Conservation (phyloP, 2,329 filamentous ascomycete genomes). For the Dactylellina drechsleri region DNA sequence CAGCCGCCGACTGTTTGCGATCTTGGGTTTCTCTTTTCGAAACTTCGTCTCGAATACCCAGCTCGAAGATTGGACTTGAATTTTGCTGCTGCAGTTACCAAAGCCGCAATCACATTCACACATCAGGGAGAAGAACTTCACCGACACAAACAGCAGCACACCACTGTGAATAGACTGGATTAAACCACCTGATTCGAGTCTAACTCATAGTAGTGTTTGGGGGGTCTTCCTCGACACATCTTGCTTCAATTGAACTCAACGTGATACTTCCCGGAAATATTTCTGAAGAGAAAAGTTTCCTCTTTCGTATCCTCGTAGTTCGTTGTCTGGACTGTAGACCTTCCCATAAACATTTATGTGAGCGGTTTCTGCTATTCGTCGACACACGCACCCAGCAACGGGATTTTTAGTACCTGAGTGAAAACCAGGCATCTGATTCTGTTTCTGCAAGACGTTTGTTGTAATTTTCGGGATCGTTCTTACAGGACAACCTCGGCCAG, state of each 20-base stretch:
- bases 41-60: constrained; percentile 51
- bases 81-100: constrained; percentile 50
- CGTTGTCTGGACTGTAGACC: constrained; percentile 40
- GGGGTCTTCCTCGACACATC: constrained; percentile 27
- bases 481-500: constrained; percentile 37
- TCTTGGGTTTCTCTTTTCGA: constrained; percentile 43
- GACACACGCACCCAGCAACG: neutral
- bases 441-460: constrained; percentile 10
- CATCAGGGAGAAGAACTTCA: constrained; percentile 21
- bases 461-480: constrained; percentile 19
- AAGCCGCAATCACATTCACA: constrained; percentile 52
- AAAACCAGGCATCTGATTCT: constrained; percentile 36
- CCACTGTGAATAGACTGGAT: constrained; percentile 32
- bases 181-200: constrained; percentile 30
- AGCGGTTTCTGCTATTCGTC: constrained; percentile 55
- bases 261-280: constrained; percentile 52
- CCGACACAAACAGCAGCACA: constrained; percentile 30
- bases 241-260: constrained; percentile 52
- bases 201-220: constrained; percentile 31
- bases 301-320: constrained; percentile 54
- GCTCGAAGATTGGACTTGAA: constrained; percentile 46
- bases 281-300: constrained; percentile 54
- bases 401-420: constrained; percentile 27
- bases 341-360: constrained; percentile 30
- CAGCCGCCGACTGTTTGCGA: constrained; percentile 33